Base-by-base conservation (phyloP, 2,329 filamentous ascomycete species). In the Pezicula neosporulosa region DNA sequence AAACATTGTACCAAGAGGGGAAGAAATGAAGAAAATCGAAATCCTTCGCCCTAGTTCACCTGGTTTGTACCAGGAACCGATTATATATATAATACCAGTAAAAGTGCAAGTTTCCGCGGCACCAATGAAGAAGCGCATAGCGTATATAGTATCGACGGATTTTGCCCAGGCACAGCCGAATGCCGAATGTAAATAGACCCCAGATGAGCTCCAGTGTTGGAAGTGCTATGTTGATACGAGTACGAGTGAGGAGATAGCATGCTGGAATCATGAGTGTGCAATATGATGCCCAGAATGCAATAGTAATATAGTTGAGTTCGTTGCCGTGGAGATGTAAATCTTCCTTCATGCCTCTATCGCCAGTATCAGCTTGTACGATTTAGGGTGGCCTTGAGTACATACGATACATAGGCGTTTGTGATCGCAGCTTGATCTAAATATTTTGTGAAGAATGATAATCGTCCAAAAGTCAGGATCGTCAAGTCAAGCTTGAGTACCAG, bases 41-140 rank as follows among this genome's bases (percentile, higher is more conserved):
- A 16, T 35, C 15, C 53, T 42, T 30, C 50, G 49, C 27, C 39
- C 45, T 2, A 56, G 27, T 21, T 56, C 55, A 24, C 42, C 36
- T 5, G 49, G 37, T 6, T 30, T 27, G 18, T 55, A 55, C 49
- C 49, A 55, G 15, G 46, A 50, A 6, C 33, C 36, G 12, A 52
- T 16, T 13, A 55, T 33, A n/a, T 49, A 50, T 27, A 52, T 28
- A 37, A 35, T 33, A 18, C 47, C 53, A 35, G 30, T 21, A 16
- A 30, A 41, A 47, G 36, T 37, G 15, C 30, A 44, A 21, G 50
- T 74, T 61, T 83, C 80, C 41, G 81, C 73, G 0, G 81, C 60
- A 46, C 81, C 81, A 16, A 82, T 72, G 41, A 80, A 68, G 51
- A 82, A 77, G 7, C 81, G 72, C 0, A 83, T 66, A 2, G 71